phyloP scores from a whole-genome alignment of 345 rosid genomes.

The Euphorbia lathyris region DNA sequence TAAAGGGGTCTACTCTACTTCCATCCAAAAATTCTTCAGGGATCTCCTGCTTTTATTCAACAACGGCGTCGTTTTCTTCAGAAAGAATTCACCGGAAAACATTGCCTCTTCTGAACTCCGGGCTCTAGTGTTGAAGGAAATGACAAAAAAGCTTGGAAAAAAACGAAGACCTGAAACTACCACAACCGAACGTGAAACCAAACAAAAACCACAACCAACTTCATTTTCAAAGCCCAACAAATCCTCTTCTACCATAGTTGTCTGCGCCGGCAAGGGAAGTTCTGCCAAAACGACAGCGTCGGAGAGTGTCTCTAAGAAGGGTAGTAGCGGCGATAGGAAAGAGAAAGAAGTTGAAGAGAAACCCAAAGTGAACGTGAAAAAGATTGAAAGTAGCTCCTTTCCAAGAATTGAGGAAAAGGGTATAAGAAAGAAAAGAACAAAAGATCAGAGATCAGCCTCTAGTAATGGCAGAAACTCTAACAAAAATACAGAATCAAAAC shows the following conservation, averaged over 20 bases:
- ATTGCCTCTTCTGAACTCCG: slow-evolving; percentile 44
- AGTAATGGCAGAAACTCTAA: slow-evolving; percentile 18
- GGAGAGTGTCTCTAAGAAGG: slow-evolving; percentile 21
- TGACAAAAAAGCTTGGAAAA: slow-evolving; percentile 33
- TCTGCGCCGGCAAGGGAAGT: slow-evolving; percentile 25
- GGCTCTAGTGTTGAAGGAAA: slow-evolving; percentile 39
- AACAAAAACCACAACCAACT: slow-evolving; percentile 8
- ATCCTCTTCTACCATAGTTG: slow-evolving; percentile 29
- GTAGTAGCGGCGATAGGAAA: slow-evolving; percentile 9
- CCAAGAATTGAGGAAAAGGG: slow-evolving; percentile 21
- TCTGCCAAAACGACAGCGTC: slow-evolving; percentile 17
- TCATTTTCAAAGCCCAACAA: slow-evolving; percentile 24
- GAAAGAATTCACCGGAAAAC: slow-evolving; percentile 42
- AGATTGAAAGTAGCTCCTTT: slow-evolving; percentile 7
- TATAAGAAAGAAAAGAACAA: slow-evolving; percentile 32
- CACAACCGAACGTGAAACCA: slow-evolving; percentile 15
- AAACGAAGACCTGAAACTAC: slow-evolving; percentile 11
- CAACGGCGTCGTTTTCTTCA: slow-evolving; percentile 48
- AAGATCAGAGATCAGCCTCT: slow-evolving; percentile 20
- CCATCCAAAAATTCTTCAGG: slow-evolving; percentile 39
- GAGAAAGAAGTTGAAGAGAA: slow-evolving; percentile 17
- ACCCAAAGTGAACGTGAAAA: slow-evolving; percentile 1
- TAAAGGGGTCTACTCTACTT: slow-evolving; percentile 43
- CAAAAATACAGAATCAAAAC: slow-evolving; percentile 30
- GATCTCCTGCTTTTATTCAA: slow-evolving; percentile 60